A percentile compares a stretch with the other conserved stretches of the same genome.
These are phyloP conservation scores for Nannochloropsis oceanica DNA, from an alignment of 108 stramenopile genomes.

Conservation along the genomic window DNA sequence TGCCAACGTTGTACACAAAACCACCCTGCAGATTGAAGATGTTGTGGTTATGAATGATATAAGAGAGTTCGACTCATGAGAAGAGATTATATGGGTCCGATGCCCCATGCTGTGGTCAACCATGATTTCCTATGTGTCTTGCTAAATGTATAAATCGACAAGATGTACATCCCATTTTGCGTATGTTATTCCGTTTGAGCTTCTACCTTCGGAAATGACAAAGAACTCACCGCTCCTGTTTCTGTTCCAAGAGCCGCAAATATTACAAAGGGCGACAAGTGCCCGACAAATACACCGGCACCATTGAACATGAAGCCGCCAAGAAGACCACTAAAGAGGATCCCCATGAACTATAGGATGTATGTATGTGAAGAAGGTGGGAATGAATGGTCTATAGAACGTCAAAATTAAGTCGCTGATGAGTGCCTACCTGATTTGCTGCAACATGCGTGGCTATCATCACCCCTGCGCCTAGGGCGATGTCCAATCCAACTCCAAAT, in stretches of 20 bases:
- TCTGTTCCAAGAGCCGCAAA: not conserved
- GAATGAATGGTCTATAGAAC: too few relatives aligned
- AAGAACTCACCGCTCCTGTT: not conserved
- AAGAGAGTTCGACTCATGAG: too few relatives aligned
- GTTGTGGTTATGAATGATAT: too few relatives aligned
- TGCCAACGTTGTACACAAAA: not conserved
- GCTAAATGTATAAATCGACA: too few relatives aligned
- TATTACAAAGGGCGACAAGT: not conserved
- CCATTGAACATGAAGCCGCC: not conserved
- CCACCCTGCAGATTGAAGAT: not conserved
- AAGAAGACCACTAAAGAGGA: not conserved
- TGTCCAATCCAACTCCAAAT: not conserved
- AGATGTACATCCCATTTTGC: too few relatives aligned
- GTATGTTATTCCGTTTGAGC: too few relatives aligned
- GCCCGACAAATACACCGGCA: not conserved
- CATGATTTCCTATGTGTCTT: too few relatives aligned
- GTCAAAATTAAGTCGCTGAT: not conserved
- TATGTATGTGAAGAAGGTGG: too few relatives aligned
- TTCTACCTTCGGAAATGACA: not conserved
- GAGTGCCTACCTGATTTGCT: not conserved
- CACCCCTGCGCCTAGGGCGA: not conserved
- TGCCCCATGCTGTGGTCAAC: too few relatives aligned
- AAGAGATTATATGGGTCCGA: too few relatives aligned
- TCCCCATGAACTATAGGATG: not conserved
- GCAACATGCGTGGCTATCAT: not conserved